These are phyloP conservation scores for Amphicarpaea edgeworthii DNA, from an alignment of 306 rosid species.

Conservation along the genomic window DNA sequence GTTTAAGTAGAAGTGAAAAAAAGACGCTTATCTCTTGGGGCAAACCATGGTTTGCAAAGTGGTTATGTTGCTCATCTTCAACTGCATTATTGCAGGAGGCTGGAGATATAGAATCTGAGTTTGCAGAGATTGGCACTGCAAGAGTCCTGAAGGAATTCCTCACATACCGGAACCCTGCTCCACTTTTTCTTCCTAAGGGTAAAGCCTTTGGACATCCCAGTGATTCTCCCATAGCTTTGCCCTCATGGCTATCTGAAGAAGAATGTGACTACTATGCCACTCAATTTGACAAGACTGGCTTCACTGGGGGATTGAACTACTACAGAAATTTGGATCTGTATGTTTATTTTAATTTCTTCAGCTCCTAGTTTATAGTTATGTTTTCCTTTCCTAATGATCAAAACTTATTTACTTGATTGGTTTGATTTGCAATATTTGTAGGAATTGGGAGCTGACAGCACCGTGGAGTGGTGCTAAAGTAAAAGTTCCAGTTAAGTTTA, in stretches of 20 bases:
- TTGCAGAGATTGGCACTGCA: constrained; percentile 68
- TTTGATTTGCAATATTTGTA: constrained; percentile 41
- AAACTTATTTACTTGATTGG: not conserved
- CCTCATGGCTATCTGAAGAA: constrained; percentile 76
- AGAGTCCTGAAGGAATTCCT: constrained; percentile 68
- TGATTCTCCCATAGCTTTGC: constrained; percentile 62
- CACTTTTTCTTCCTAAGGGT: constrained; percentile 65
- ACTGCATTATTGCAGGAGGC: constrained; percentile 57
- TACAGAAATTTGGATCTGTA: constrained; percentile 77
- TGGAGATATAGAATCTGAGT: constrained; percentile 78
- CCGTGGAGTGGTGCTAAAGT: constrained; percentile 72
- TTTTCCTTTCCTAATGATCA: not conserved
- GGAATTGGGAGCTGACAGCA: constrained; percentile 86
- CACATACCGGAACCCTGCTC: constrained; percentile 68
- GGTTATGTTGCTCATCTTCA: not conserved
- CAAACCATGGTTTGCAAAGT: not conserved
- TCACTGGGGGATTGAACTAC: constrained; percentile 74
- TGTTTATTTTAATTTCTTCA: constrained; percentile 38
- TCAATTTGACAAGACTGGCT: constrained; percentile 70
- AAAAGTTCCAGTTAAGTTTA: constrained; percentile 76
- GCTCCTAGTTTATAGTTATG: not conserved
- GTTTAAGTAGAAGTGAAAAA: constrained; percentile 17
- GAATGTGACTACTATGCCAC: constrained; percentile 65
- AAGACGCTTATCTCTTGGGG: not conserved
- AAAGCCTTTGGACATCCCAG: constrained; percentile 55